Evolutionary conservation across 192 early-diverging fungal species (phyloP).

Genomic region (Lunasporangiospora selenospora): DNA sequence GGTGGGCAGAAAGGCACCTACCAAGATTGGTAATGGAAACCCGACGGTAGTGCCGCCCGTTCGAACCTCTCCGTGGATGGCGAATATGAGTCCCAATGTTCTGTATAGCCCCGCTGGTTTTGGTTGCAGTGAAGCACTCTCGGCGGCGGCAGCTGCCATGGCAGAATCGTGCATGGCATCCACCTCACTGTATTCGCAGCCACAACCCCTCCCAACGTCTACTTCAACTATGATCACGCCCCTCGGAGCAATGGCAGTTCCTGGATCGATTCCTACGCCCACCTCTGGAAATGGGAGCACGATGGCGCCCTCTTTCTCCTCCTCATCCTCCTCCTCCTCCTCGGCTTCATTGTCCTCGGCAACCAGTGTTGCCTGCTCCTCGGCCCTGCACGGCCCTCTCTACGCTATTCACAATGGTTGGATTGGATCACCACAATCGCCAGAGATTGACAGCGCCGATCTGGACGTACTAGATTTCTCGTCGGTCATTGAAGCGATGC

Average conservation of each 20-base stretch:
- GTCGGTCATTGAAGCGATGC: conserved; percentile 46
- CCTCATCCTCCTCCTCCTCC: too few species aligned
- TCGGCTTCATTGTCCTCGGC: conserved; percentile 6
- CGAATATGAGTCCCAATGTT: conserved; percentile 9
- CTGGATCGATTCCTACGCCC: conserved; percentile 6
- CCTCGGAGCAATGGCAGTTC: too few species aligned
- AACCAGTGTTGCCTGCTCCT: neutral
- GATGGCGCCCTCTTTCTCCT: too few species aligned
- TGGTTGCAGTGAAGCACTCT: conserved; percentile 6
- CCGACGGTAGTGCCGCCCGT: too few species aligned
- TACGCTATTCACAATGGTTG: conserved; percentile 33
- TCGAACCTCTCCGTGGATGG: conserved; percentile 33
- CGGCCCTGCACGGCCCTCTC: conserved; percentile 24
- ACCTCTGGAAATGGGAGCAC: neutral
- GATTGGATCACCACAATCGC: conserved; percentile 24
- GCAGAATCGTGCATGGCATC: conserved; percentile 7
- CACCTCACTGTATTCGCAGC: too few species aligned
- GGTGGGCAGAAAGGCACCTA: too few species aligned
- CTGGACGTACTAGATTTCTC: conserved; percentile 44
- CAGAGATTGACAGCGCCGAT: conserved; percentile 28
- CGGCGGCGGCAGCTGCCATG: conserved; percentile 19
- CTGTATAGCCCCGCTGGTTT: conserved; percentile 18
- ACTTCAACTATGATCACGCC: too few species aligned
- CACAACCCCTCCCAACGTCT: too few species aligned
- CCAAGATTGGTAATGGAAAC: too few species aligned